Evolutionary conservation across 768 basidiomycete genomes (phyloP).

Genomic region (Amanita rubescens): DNA sequence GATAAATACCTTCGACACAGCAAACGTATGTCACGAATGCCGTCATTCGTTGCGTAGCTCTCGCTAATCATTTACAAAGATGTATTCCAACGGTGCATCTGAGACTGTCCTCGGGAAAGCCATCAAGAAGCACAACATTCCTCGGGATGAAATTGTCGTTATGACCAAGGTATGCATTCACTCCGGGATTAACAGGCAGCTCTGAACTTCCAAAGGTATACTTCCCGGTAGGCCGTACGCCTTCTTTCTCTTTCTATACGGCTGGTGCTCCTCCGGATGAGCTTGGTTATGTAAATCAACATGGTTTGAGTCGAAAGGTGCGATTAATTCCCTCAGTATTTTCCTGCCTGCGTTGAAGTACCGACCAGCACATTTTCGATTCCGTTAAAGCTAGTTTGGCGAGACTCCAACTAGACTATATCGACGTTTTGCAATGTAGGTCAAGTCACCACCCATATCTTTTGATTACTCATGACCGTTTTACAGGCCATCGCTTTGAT

Average conservation of each 20-base stretch:
- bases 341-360: not conserved
- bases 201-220: too few species aligned
- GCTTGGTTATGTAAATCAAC: conserved; percentile 43
- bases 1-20: too few species aligned
- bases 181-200: too few species aligned
- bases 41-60: not conserved
- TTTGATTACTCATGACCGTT: too few species aligned
- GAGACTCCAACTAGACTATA: conserved; percentile 49
- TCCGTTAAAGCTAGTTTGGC: conserved; percentile 38
- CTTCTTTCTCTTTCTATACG: conserved; percentile 7
- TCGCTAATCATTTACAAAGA: not conserved
- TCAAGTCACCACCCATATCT: too few species aligned
- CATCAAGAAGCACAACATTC: too few species aligned
- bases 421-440: conserved; percentile 31
- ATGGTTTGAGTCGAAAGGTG: conserved; percentile 34
- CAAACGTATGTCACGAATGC: too few species aligned
- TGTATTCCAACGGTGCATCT: too few species aligned
- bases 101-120: too few species aligned
- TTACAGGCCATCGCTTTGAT: conserved; percentile 29
- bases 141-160: conserved; percentile 22
- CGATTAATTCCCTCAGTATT: not conserved
- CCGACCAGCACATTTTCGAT: conserved; percentile 45
- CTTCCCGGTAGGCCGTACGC: conserved; percentile 20
- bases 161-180: conserved; percentile 49
- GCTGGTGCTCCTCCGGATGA: conserved; percentile 21